Percentiles rank a stretch among this genome's conserved stretches.
These are phyloP conservation scores for Hypoxylon sp. DNA, from an alignment of 2,329 filamentous ascomycete species.

Conservation along the genomic window DNA sequence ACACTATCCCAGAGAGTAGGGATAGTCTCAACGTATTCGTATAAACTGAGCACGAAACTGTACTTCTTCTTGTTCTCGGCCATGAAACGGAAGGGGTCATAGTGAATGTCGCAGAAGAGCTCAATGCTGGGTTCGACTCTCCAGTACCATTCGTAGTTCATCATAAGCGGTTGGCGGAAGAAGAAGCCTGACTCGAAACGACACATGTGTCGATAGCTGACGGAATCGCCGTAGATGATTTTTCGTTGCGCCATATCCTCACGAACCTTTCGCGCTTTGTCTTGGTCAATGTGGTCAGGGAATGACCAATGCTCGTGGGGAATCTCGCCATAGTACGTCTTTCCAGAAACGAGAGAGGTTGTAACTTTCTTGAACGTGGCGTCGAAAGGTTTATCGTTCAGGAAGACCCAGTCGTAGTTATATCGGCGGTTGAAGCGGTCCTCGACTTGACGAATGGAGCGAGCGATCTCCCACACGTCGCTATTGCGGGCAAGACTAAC, in stretches of 20 bases:
- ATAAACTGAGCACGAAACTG: conserved; percentile 94
- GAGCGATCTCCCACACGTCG: conserved; percentile 96
- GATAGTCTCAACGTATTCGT: conserved; percentile 97
- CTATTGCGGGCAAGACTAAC: conserved; percentile 94
- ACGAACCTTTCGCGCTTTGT: conserved; percentile 89
- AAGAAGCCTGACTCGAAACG: conserved; percentile 99
- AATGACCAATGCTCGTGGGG: conserved; percentile 97
- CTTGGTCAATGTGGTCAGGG: conserved; percentile 94
- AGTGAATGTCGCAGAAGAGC: conserved; percentile 94
- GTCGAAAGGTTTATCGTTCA: conserved; percentile 96
- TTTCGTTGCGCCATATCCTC: conserved; percentile 95
- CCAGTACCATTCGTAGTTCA: conserved; percentile 99
- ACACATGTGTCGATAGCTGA: conserved; percentile 99
- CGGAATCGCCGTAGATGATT: conserved; percentile 97
- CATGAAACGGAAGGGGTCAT: conserved; percentile 98
- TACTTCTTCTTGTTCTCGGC: conserved; percentile 98
- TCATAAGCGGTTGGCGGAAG: conserved; percentile 93
- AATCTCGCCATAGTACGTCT: conserved; percentile 90
- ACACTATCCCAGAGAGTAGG: conserved; percentile 95
- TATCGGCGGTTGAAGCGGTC: conserved; percentile 98
- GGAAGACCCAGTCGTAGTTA: conserved; percentile 99
- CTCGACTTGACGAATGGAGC: conserved; percentile 95
- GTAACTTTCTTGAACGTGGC: conserved; percentile 95
- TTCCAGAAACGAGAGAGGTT: conserved; percentile 89
- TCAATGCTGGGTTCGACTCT: conserved; percentile 97